phyloP scores from a whole-genome alignment of 306 rosid species.

The Trichosanthes truncata region DNA sequence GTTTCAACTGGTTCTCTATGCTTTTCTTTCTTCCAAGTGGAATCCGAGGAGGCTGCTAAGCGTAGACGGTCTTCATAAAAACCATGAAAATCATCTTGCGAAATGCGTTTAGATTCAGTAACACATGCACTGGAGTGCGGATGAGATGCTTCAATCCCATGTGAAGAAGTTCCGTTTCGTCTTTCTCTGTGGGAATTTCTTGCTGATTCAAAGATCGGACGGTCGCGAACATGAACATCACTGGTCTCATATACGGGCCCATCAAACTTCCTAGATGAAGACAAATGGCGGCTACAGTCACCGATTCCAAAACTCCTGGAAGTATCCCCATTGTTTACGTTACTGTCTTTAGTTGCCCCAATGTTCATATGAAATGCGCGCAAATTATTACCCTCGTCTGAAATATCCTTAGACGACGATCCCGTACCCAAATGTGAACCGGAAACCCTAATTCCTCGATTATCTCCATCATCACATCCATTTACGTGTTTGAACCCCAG shows the following conservation, averaged over 20 bases:
- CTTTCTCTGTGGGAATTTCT: neutral
- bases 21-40: neutral
- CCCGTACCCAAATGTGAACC: neutral
- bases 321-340: neutral
- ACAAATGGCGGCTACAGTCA: neutral
- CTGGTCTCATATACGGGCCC: neutral
- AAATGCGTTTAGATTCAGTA: neutral
- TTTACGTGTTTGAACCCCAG: neutral
- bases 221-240: neutral
- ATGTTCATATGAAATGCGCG: neutral
- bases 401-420: neutral
- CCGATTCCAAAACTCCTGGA: neutral
- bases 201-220: neutral
- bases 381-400: neutral
- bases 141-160: neutral
- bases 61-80: neutral
- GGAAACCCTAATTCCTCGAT: neutral
- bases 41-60: neutral
- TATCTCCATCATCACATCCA: neutral
- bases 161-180: neutral
- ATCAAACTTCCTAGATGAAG: constrained; percentile 3
- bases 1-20: neutral
- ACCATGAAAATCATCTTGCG: neutral
- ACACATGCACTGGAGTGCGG: neutral
- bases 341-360: neutral